phyloP scores from a whole-genome alignment of 148 eudicot species.

The Rhododendron ovatum region DNA sequence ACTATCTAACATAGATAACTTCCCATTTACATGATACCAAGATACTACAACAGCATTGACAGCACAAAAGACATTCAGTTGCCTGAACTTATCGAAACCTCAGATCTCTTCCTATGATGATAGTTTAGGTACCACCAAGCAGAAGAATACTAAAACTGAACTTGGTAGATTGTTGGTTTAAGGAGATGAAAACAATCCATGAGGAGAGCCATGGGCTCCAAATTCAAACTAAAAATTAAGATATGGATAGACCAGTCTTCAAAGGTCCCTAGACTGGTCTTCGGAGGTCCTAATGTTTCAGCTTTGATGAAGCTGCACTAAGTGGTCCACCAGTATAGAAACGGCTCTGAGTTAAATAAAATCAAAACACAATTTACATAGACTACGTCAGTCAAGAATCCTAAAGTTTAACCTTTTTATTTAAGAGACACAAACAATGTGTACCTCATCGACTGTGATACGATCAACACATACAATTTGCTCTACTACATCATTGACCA shows the following conservation, averaged over 20 bases:
- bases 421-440: not conserved
- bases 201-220: not conserved
- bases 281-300: not conserved
- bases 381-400: no score
- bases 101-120: not conserved
- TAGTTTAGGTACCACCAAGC: not conserved
- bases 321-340: not conserved
- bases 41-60: not conserved
- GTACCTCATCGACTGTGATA: slow-evolving; percentile 79
- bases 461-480: slow-evolving; percentile 85
- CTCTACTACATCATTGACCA: slow-evolving; percentile 88
- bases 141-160: not conserved
- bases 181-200: not conserved
- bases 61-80: not conserved
- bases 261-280: not conserved
- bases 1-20: not conserved
- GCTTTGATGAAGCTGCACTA: not conserved
- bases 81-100: not conserved
- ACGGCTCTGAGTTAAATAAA: not conserved
- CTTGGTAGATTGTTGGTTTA: not conserved
- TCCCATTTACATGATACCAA: not conserved
- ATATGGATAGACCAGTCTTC: not conserved
- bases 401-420: no score
- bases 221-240: not conserved
- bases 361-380: not conserved